Evolutionary conservation across 768 basidiomycete species (phyloP), one percentile per base, ranked within the genome.

Genomic region (Pleurotus ostreatus): DNA sequence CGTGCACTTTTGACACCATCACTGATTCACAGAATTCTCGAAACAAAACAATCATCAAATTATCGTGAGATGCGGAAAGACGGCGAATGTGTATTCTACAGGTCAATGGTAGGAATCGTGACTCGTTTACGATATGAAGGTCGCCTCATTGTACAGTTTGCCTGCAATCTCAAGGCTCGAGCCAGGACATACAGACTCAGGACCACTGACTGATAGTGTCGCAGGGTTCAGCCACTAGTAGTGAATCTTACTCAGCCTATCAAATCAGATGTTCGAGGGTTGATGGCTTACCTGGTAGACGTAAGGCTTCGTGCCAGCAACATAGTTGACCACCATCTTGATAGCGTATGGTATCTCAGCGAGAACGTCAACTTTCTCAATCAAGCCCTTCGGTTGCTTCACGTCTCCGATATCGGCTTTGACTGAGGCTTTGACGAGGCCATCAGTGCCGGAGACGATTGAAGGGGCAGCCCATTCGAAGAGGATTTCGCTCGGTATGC

Each of bases 281-380:
- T 23, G 40, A 73, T 34, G 1, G 3, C 84, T 55, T 53, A 89
- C 94, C 82, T 95, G 92, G 71, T 96, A 97, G 68, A 96, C 89
- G 69, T 86, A 95, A 0, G 94, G 96, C 70, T 95, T 94, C 18
- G 92, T 93, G 40, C 92, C 90, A 39, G 94, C 85, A 38, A 94
- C 94, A 64, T 96, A 96, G 65, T 88, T 92, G 61, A 99, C 86
- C 59, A 94, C 88, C 70, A 94, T 84, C 76, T 94, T 93, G 68
- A 99, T 73, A 55, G 96, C 85, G 58, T 88, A 86, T 9, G 97
- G 97, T 60, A 97, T 92, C 75, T 99, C 95, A 4, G 90, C 94
- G 7, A 99, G 80, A 2, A 98, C 85, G 65, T 99, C 94, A 23
- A 98, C 92, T 71, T 96, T 94, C 70, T 94, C 92, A 49, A 95